Base-by-base conservation (phyloP, 2,329 filamentous ascomycete species). In the Ophiostoma himal-ulmi region DNA sequence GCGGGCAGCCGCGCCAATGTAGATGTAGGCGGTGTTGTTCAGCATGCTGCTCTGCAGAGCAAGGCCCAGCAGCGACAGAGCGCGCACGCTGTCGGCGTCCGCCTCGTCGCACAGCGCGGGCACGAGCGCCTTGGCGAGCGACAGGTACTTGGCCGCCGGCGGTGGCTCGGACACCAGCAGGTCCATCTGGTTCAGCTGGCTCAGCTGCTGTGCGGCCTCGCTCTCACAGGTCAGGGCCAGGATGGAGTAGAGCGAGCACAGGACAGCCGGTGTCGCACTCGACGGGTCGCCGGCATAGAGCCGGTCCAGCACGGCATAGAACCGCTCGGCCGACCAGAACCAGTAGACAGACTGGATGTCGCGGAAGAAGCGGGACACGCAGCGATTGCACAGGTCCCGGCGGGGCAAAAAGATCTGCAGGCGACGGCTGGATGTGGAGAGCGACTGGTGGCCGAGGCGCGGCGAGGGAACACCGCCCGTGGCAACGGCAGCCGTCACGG, bases 311-410 rank as follows among this genome's bases (percentile, higher is more conserved):
- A 73, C 67, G 20, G 72, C 72, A n/a, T 75, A 74, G 67, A 77
- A 75, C 22, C 72, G 73, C 69, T 77, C 76, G 37, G 74, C 73
- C 0, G 75, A 75, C 71, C 75, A 74, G 67, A 77, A 74, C 76
- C 76, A 77, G 67, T 77, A 77, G 52, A 77, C 69, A 10, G 74
- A 74, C 70, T 77, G 75, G 37, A 77, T 73, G 44, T 77, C 76
- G 52, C 71, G 68, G 69, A 77, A 76, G 71, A 76, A 77, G 67
- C 76, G 74, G 20, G 74, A 72, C 1, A 77, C 73, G 67, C 76
- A 76, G 67, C 73, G 74, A 67, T 75, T 73, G 68, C 75, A 76
- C 11, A 77, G 73, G 66, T 77, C 75, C 20, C 76, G 74, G 8
- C 75, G 73, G 0, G 76, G 76, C 4, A 77, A 69, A 52, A 74